These are phyloP conservation scores for Papiliotrema terrestris DNA, from an alignment of 1,284 basidiomycete genomes.

Conservation along the genomic window DNA sequence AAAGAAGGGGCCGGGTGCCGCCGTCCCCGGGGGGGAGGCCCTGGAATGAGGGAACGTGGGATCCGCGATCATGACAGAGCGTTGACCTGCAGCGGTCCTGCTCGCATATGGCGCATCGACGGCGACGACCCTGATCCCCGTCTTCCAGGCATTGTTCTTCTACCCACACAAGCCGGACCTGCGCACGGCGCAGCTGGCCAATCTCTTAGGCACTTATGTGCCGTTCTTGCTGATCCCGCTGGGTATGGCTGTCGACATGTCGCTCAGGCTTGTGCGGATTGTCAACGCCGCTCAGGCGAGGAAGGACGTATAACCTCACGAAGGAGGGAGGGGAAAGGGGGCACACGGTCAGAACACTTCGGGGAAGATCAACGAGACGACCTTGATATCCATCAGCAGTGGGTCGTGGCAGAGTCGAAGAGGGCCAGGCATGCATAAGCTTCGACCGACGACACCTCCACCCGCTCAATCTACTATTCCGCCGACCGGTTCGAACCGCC, in stretches of 20 bases:
- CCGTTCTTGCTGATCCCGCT: constrained; percentile 72
- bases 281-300: constrained; percentile 15
- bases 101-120: constrained; percentile 73
- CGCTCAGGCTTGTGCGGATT: constrained; percentile 22
- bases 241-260: constrained; percentile 69
- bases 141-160: constrained; percentile 58
- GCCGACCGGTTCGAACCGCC: too few relatives aligned
- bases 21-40: too few relatives aligned
- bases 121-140: constrained; percentile 70
- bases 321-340: too few relatives aligned
- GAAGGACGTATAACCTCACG: constrained; percentile 12
- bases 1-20: too few relatives aligned
- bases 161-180: constrained; percentile 22
- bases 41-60: too few relatives aligned
- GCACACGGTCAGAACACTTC: too few relatives aligned
- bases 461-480: too few relatives aligned
- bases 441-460: too few relatives aligned
- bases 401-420: too few relatives aligned
- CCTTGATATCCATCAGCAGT: too few relatives aligned
- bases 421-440: too few relatives aligned
- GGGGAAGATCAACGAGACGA: too few relatives aligned
- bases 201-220: constrained; percentile 68
- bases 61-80: neutral
- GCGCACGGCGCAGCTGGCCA: constrained; percentile 44
- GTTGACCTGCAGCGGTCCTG: constrained; percentile 49